Conservation (phyloP, 768 basidiomycete genomes). For the Boletus tylopilopsis region DNA sequence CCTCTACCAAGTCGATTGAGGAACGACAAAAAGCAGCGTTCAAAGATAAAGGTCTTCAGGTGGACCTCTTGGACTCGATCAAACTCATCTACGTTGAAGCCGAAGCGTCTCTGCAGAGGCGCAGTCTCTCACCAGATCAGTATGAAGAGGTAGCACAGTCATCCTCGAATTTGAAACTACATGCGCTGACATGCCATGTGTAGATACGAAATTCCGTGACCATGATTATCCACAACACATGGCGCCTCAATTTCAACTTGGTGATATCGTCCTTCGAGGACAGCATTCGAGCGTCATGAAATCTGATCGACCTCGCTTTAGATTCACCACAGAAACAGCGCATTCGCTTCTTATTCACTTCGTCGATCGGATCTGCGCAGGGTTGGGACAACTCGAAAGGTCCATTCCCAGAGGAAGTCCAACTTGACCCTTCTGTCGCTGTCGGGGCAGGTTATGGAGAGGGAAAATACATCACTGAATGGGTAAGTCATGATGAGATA, state of each 20-base stretch:
- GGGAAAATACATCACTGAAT: background rate
- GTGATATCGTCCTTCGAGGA: slow-evolving; percentile 41
- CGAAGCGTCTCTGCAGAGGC: slow-evolving; percentile 25
- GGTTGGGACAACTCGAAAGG: background rate
- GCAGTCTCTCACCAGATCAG: slow-evolving; percentile 26
- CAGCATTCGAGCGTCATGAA: slow-evolving; percentile 37
- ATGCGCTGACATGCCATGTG: background rate
- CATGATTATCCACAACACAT: slow-evolving; percentile 25
- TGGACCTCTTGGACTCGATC: slow-evolving; percentile 21
- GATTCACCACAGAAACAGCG: slow-evolving; percentile 22
- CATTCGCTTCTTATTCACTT: background rate
- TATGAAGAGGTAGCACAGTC: slow-evolving; percentile 33
- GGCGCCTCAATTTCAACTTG: slow-evolving; percentile 35
- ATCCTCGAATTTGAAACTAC: background rate
- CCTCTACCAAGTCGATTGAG: slow-evolving; percentile 3
- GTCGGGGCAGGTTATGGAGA: background rate
- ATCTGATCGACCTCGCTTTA: slow-evolving; percentile 32
- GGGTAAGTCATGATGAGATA: background rate
- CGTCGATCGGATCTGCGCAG: background rate
- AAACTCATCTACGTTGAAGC: slow-evolving; percentile 37
- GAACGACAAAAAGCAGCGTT: slow-evolving; percentile 35
- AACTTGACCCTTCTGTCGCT: background rate
- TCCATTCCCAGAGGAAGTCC: background rate
- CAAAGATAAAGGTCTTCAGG: slow-evolving; percentile 33
- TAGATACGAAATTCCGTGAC: slow-evolving; percentile 24